phyloP scores from a whole-genome alignment of 805 yeast genomes.

The Candida sphagnicola region DNA sequence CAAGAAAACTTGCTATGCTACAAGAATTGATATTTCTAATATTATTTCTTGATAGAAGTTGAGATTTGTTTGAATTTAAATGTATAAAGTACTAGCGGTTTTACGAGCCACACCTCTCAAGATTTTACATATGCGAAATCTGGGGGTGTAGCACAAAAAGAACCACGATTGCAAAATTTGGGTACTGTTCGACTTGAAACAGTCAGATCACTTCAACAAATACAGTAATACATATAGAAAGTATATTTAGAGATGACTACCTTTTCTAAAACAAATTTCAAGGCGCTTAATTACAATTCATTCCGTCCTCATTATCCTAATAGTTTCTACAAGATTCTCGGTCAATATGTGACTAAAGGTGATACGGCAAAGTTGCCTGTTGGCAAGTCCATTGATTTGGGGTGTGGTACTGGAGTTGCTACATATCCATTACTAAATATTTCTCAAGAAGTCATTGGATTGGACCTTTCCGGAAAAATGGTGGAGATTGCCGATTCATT shows the following conservation, averaged over 20 bases:
- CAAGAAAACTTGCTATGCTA: no score
- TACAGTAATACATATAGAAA: no score
- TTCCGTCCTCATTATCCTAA: constrained; percentile 42
- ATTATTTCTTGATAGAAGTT: no score
- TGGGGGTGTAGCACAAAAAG: no score
- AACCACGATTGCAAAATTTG: no score
- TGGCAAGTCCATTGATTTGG: constrained; percentile 34
- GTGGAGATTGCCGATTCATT: constrained; percentile 37
- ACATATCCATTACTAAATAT: constrained; percentile 40
- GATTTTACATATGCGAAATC: no score
- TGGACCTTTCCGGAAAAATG: constrained; percentile 49
- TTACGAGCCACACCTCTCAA: no score
- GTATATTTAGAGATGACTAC: constrained; percentile 36
- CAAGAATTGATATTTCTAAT: no score
- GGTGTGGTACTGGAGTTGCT: constrained; percentile 56
- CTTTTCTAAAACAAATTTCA: constrained; percentile 28
- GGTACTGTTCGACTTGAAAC: no score
- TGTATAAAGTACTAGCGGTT: no score
- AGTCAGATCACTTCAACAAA: no score
- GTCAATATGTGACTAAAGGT: constrained; percentile 19
- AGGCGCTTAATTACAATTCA: constrained; percentile 30
- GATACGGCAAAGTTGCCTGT: constrained; percentile 11
- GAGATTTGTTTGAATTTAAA: no score
- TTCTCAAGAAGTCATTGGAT: constrained; percentile 37
- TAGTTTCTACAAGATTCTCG: constrained; percentile 29